Evolutionary conservation across 2,329 filamentous ascomycete genomes (phyloP).

Genomic region (Xylariaceae sp.): DNA sequence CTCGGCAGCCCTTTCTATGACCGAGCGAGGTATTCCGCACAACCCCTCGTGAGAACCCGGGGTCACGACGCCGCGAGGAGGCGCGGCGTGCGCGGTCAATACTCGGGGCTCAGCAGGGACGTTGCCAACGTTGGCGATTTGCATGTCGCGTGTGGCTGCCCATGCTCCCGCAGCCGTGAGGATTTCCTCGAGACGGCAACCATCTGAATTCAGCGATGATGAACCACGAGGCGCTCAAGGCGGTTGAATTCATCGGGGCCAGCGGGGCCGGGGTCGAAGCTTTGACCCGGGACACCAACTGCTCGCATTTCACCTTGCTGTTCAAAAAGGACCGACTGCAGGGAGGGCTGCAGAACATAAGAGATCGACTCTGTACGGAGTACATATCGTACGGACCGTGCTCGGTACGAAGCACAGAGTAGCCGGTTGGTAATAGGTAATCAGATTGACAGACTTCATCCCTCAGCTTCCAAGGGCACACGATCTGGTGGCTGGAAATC

Average conservation of each 20-base stretch:
- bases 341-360: too few relatives aligned
- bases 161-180: background rate
- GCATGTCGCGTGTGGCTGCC: background rate
- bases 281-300: too few relatives aligned
- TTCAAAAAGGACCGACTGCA: too few relatives aligned
- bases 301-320: background rate
- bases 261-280: too few relatives aligned
- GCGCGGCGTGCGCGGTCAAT: background rate
- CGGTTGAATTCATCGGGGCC: too few relatives aligned
- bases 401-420: too few relatives aligned
- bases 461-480: too few relatives aligned
- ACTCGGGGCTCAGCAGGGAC: background rate
- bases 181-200: background rate
- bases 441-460: too few relatives aligned
- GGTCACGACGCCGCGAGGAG: background rate
- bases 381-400: too few relatives aligned
- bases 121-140: constrained; percentile 1
- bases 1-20: constrained; percentile 4
- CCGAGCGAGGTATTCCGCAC: constrained; percentile 2
- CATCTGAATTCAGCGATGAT: background rate
- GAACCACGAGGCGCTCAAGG: background rate
- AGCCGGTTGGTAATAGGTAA: too few relatives aligned
- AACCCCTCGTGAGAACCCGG: constrained; percentile 1
- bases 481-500: too few relatives aligned
- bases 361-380: too few relatives aligned